phyloP scores from a whole-genome alignment of 1,139 yeast species.

The Saccharomyces uvarum region DNA sequence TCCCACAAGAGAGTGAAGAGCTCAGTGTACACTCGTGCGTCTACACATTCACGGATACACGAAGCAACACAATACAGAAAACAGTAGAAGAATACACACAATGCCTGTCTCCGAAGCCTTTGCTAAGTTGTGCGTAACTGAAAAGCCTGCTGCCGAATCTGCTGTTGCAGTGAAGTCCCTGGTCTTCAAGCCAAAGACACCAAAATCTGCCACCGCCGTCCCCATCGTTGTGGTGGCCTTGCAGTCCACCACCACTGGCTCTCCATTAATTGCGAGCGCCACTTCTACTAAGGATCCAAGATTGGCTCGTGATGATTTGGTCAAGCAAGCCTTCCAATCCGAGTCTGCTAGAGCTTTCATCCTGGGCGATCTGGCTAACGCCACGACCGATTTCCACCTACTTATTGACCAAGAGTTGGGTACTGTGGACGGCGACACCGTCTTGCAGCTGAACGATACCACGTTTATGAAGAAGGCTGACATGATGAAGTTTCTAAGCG shows the following conservation, averaged over 20 bases:
- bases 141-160: conserved; percentile 37
- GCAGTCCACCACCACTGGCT: conserved; percentile 62
- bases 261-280: conserved; percentile 54
- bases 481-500: conserved; percentile 46
- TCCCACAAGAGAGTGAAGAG: neutral
- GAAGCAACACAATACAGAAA: neutral
- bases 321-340: conserved; percentile 55
- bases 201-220: conserved; percentile 72
- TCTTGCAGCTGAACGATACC: conserved; percentile 51
- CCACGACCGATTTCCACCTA: conserved; percentile 56
- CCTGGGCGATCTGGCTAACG: conserved; percentile 48
- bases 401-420: conserved; percentile 54
- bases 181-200: conserved; percentile 87
- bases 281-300: conserved; percentile 80
- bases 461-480: conserved; percentile 51
- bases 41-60: neutral
- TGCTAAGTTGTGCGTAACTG: conserved; percentile 46
- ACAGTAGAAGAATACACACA: neutral
- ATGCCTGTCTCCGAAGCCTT: conserved; percentile 58
- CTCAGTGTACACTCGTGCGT: neutral
- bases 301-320: conserved; percentile 75
- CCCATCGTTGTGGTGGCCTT: conserved; percentile 79
- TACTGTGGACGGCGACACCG: conserved; percentile 33
- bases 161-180: conserved; percentile 58
- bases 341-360: conserved; percentile 57